Evolutionary conservation across 306 rosid genomes (phyloP).

Genomic region (Castanea crenata): DNA sequence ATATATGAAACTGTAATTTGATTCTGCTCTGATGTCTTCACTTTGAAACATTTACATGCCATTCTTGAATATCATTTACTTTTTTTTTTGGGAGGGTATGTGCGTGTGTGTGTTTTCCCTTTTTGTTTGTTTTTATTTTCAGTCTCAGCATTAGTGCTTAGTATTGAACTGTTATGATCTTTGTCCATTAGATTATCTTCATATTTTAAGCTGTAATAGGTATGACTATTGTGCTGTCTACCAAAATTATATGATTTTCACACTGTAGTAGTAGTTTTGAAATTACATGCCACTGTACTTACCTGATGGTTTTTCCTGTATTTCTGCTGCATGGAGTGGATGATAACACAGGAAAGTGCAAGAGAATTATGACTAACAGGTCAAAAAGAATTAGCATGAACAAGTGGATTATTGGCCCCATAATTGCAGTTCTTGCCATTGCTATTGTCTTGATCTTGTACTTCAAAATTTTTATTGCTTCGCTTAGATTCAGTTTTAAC

Average conservation of each 20-base stretch:
- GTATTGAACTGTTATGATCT: not conserved
- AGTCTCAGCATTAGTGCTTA: not conserved
- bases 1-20: not conserved
- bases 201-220: not conserved
- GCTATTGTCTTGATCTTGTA: slow-evolving; percentile 65
- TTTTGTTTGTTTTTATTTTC: not conserved
- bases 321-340: slow-evolving; percentile 90
- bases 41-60: not conserved
- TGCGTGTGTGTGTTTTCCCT: too few relatives aligned
- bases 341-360: slow-evolving; percentile 84
- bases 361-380: slow-evolving; percentile 68
- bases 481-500: not conserved
- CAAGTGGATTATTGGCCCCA: slow-evolving; percentile 69
- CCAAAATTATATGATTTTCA: not conserved
- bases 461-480: slow-evolving; percentile 52
- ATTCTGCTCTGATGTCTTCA: not conserved
- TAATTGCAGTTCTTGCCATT: slow-evolving; percentile 58
- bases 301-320: slow-evolving; percentile 20
- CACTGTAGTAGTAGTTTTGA: not conserved
- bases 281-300: slow-evolving; percentile 6
- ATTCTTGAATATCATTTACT: not conserved
- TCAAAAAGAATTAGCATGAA: slow-evolving; percentile 77
- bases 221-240: not conserved
- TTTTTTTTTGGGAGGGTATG: not conserved
- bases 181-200: not conserved